Conservation (phyloP, 2,329 filamentous ascomycete genomes). For the Phialocephala sp. region DNA sequence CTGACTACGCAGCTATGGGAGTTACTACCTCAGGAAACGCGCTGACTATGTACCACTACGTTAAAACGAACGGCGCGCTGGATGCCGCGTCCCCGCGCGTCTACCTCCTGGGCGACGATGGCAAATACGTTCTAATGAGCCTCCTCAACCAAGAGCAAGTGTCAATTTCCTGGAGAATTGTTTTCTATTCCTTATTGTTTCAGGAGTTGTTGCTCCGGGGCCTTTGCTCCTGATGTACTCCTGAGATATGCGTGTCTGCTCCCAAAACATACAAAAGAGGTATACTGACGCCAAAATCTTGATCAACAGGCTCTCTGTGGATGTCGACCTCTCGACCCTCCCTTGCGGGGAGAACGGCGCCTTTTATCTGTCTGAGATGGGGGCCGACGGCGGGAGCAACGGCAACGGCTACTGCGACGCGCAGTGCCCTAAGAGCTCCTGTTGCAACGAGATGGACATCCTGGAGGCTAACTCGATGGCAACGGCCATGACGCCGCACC, state of each 20-base stretch:
- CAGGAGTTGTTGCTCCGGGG: no score
- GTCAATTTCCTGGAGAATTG: no score
- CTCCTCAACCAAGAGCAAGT: conserved; percentile 69
- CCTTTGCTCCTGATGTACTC: no score
- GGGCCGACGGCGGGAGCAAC: conserved; percentile 62
- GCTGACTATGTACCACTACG: conserved; percentile 49
- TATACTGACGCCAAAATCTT: no score
- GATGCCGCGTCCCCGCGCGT: conserved; percentile 40
- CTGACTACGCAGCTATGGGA: conserved; percentile 53
- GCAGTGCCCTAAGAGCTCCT: conserved; percentile 55
- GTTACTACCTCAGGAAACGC: conserved; percentile 47
- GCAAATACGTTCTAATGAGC: conserved; percentile 68
- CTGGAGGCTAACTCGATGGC: conserved; percentile 66
- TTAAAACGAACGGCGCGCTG: conserved; percentile 51
- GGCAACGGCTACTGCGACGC: conserved; percentile 68
- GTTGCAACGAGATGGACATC: conserved; percentile 71
- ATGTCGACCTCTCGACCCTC: conserved; percentile 70
- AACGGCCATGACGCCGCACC: conserved; percentile 62
- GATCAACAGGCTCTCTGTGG: conserved; percentile 75
- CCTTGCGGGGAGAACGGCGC: conserved; percentile 75
- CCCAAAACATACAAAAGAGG: no score
- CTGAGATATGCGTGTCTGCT: no score
- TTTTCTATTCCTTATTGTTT: no score
- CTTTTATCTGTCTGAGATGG: conserved; percentile 69
- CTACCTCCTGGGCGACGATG: conserved; percentile 35